phyloP scores from a whole-genome alignment of 2,329 filamentous ascomycete genomes.

The Trematosphaeria pertusa region DNA sequence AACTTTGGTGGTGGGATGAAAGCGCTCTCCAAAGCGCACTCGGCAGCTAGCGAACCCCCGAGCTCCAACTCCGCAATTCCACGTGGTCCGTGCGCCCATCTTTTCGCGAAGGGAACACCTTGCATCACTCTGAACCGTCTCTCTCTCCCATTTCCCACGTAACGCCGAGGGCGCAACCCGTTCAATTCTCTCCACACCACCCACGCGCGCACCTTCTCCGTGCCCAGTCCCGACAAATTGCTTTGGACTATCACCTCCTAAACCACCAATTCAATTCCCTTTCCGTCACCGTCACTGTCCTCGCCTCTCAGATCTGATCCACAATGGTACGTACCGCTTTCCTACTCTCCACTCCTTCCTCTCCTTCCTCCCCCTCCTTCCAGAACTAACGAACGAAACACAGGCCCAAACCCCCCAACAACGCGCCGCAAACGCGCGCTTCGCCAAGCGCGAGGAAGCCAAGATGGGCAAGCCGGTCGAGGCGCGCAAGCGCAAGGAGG shows the following conservation, averaged over 20 bases:
- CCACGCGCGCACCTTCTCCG: not conserved
- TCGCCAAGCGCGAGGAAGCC: slow-evolving; percentile 73
- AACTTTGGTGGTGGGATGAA: not conserved
- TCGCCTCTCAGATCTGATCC: not conserved
- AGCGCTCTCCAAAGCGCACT: not conserved
- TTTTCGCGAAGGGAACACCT: slow-evolving; percentile 40
- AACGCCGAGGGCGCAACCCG: too few relatives aligned
- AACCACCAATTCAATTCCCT: not conserved
- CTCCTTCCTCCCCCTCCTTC: not conserved
- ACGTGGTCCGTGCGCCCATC: slow-evolving; percentile 24
- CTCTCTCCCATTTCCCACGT: slow-evolving; percentile 8
- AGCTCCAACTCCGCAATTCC: slow-evolving; percentile 25
- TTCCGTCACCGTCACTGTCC: not conserved
- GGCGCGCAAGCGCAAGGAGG: slow-evolving; percentile 60
- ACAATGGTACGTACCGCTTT: slow-evolving; percentile 6
- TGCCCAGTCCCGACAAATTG: not conserved
- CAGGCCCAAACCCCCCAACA: slow-evolving; percentile 86
- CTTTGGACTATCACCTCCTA: too few relatives aligned
- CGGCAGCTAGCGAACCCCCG: slow-evolving; percentile 34
- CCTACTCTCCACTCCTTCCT: not conserved
- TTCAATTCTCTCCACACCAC: slow-evolving; percentile 1
- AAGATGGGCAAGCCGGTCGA: slow-evolving; percentile 72
- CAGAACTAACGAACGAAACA: too few relatives aligned
- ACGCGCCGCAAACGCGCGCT: slow-evolving; percentile 80
- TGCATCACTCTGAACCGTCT: slow-evolving; percentile 31